Conservation (phyloP, 352 stramenopile genomes). For the Phytophthora tubulina region DNA sequence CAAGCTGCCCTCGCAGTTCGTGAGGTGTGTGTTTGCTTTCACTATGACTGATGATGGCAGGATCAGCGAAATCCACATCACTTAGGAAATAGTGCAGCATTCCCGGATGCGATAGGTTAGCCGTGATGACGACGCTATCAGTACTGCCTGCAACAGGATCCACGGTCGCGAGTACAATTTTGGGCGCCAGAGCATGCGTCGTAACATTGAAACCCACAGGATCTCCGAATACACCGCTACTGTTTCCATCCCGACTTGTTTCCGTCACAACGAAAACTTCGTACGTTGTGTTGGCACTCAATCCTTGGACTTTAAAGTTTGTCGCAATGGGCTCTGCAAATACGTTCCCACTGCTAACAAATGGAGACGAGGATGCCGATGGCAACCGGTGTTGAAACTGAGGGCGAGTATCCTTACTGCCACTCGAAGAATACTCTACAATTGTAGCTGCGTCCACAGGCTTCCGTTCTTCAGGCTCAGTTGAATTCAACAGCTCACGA, state of each 20-base stretch:
- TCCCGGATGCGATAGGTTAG: constrained; percentile 73
- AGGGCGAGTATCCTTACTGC: constrained; percentile 3
- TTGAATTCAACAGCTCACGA: constrained; percentile 15
- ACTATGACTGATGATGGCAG: constrained; percentile 53
- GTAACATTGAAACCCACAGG: constrained; percentile 43
- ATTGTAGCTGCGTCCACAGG: constrained; percentile 27
- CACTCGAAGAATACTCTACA: constrained; percentile 27
- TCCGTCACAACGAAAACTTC: constrained; percentile 61
- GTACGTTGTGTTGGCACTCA: constrained; percentile 70
- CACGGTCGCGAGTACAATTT: constrained; percentile 68
- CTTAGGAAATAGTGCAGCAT: constrained; percentile 80
- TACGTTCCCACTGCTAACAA: constrained; percentile 24
- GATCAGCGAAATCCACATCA: constrained; percentile 82
- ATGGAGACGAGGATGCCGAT: constrained; percentile 20
- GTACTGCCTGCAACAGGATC: constrained; percentile 53
- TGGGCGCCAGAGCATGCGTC: constrained; percentile 67
- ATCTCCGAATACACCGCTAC: constrained; percentile 60
- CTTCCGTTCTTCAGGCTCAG: constrained; percentile 12
- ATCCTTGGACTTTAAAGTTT: constrained; percentile 32
- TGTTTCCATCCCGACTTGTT: constrained; percentile 44
- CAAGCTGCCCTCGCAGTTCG: constrained; percentile 58
- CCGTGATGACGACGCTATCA: constrained; percentile 62
- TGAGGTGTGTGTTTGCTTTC: constrained; percentile 39
- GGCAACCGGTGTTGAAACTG: constrained; percentile 33
- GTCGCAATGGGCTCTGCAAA: constrained; percentile 8